phyloP scores from a whole-genome alignment of 768 basidiomycete species.

The Leccinum uliginosum region DNA sequence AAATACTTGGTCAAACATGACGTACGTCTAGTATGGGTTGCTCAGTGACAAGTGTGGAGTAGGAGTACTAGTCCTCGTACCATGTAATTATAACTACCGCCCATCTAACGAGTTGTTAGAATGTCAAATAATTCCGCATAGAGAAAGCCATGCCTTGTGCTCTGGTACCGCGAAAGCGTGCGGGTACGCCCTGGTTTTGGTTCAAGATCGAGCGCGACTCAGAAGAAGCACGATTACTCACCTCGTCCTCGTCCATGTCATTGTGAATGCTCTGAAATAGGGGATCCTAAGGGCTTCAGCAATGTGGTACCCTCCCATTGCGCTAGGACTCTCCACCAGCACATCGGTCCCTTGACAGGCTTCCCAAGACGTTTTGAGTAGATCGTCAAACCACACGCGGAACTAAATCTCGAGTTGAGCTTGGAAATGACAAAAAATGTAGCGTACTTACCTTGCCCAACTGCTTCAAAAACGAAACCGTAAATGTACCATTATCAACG shows the following conservation, averaged over 20 bases:
- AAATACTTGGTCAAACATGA: conserved; percentile 97
- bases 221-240: conserved; percentile 14
- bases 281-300: conserved; percentile 92
- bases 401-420: conserved; percentile 50
- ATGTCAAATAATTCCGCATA: conserved; percentile 2
- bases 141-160: conserved; percentile 56
- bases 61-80: conserved; percentile 37
- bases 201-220: not conserved
- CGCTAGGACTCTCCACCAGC: conserved; percentile 91
- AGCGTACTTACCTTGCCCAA: conserved; percentile 64
- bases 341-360: conserved; percentile 94
- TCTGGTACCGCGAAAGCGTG: conserved; percentile 99
- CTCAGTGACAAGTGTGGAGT: conserved; percentile 2
- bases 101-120: conserved; percentile 58
- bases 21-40: conserved; percentile 61
- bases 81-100: conserved; percentile 98
- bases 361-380: conserved; percentile 92
- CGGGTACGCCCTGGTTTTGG: conserved; percentile 71
- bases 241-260: conserved; percentile 97
- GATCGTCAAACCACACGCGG: conserved; percentile 96
- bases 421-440: not conserved
- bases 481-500: conserved; percentile 97
- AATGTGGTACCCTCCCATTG: conserved; percentile 96
- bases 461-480: conserved; percentile 92
- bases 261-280: conserved; percentile 94